phyloP scores from a whole-genome alignment of 306 rosid species.

The Cyamopsis tetragonoloba region DNA sequence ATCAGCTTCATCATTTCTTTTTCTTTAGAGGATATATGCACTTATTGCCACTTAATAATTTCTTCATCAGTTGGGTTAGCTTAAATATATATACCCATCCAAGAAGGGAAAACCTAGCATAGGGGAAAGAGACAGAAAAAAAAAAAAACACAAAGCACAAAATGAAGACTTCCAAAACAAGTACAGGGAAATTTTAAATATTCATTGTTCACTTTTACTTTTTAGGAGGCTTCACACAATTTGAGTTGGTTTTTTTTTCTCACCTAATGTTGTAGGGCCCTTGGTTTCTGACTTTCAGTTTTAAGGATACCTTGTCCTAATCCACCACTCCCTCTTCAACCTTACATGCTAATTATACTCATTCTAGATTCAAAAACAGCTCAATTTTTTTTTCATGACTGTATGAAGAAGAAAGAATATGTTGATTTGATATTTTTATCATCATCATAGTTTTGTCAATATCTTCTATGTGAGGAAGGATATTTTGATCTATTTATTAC shows the following conservation, averaged over 20 bases:
- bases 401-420: not conserved
- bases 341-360: not conserved
- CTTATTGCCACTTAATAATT: slow-evolving; percentile 11
- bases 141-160: slow-evolving; percentile 53
- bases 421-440: not conserved
- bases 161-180: slow-evolving; percentile 60
- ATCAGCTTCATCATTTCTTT: slow-evolving; percentile 29
- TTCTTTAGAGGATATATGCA: slow-evolving; percentile 8
- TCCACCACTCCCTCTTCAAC: not conserved
- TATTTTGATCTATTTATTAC: not conserved
- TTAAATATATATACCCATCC: slow-evolving; percentile 43
- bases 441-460: not conserved
- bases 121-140: slow-evolving; percentile 11
- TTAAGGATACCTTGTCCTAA: slow-evolving; percentile 6
- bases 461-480: not conserved
- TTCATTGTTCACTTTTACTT: slow-evolving; percentile 26
- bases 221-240: slow-evolving; percentile 44
- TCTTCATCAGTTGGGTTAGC: slow-evolving; percentile 22
- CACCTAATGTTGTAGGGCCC: slow-evolving; percentile 44
- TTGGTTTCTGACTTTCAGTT: slow-evolving; percentile 21
- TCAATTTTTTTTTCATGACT: not conserved
- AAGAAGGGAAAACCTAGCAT: slow-evolving; percentile 3
- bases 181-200: slow-evolving; percentile 25
- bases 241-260: slow-evolving; percentile 50
- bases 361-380: not conserved